Conservation (phyloP, 2,329 filamentous ascomycete species). For the Fusarium avenaceum region DNA sequence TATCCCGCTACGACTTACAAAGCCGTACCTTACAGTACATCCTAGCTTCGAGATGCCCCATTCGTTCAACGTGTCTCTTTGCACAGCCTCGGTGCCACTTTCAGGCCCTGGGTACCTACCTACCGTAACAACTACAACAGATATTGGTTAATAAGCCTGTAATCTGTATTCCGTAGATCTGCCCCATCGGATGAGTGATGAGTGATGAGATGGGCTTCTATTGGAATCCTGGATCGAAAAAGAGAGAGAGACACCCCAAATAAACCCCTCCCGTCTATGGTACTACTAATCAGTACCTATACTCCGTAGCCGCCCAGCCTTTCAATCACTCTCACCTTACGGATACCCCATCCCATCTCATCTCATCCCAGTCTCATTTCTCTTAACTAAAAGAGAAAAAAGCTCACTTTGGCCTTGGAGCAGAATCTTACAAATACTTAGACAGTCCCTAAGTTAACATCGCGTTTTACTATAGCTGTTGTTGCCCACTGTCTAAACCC, state of each 20-base stretch:
- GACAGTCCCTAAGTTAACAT: conserved; percentile 3
- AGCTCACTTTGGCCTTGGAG: background rate
- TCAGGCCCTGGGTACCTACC: conserved; percentile 9
- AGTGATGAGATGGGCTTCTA: conserved; percentile 26
- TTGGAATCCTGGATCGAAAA: conserved; percentile 38
- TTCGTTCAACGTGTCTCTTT: conserved; percentile 47
- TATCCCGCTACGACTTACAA: background rate
- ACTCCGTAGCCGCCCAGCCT: conserved; percentile 5
- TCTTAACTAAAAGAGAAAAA: background rate
- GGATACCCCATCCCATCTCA: background rate
- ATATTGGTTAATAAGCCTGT: conserved; percentile 19
- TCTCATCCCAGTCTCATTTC: conserved; percentile 6
- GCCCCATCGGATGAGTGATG: background rate
- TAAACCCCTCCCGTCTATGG: conserved; percentile 4
- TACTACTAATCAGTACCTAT: background rate
- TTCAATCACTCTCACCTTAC: background rate
- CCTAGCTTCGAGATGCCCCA: conserved; percentile 22
- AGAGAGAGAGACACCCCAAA: conserved; percentile 4
- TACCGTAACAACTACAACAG: background rate
- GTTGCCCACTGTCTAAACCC: background rate
- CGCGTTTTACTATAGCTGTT: conserved; percentile 24
- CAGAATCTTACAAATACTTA: conserved; percentile 25
- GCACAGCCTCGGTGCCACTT: conserved; percentile 45
- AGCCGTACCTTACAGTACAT: conserved; percentile 8
- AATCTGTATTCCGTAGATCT: conserved; percentile 28